phyloP scores from a whole-genome alignment of 164 flowering plant species.

The Umbilicus rupestris region DNA sequence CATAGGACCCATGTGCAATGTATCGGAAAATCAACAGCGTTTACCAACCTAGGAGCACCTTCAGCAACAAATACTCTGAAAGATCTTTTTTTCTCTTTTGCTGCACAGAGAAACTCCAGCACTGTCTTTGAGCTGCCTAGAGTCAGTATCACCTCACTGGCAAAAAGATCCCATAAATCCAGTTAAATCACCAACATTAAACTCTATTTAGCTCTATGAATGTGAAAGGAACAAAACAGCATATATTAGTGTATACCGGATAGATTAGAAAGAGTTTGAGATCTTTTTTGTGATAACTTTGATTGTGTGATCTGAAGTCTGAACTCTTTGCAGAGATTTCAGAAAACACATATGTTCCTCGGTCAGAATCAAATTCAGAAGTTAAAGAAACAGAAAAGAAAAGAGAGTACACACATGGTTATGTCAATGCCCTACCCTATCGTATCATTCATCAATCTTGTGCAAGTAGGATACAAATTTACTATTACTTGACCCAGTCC shows the following conservation, averaged over 20 bases:
- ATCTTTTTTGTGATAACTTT: not conserved
- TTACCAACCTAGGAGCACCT: constrained; percentile 89
- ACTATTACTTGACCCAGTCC: not conserved
- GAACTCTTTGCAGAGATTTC: not conserved
- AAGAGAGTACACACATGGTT: too few relatives aligned
- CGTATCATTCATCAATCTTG: too few relatives aligned
- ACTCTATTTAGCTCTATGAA: not conserved
- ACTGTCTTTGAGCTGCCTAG: constrained; percentile 94
- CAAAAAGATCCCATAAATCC: constrained; percentile 9
- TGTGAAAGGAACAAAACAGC: not conserved
- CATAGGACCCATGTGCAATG: not conserved
- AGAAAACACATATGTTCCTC: too few relatives aligned
- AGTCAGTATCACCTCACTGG: constrained; percentile 98
- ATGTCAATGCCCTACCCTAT: too few relatives aligned
- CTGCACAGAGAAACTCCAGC: constrained; percentile 88
- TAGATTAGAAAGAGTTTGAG: not conserved
- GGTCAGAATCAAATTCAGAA: too few relatives aligned
- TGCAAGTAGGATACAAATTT: not conserved
- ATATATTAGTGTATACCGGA: not conserved
- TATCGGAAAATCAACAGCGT: not conserved
- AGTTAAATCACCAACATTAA: too few relatives aligned
- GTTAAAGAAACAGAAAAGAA: too few relatives aligned
- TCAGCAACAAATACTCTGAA: constrained; percentile 96
- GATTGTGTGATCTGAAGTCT: not conserved
- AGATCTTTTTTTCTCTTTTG: constrained; percentile 90